Evolutionary conservation across 1,284 basidiomycete genomes (phyloP).

Genomic region (Phylloporus gajari): DNA sequence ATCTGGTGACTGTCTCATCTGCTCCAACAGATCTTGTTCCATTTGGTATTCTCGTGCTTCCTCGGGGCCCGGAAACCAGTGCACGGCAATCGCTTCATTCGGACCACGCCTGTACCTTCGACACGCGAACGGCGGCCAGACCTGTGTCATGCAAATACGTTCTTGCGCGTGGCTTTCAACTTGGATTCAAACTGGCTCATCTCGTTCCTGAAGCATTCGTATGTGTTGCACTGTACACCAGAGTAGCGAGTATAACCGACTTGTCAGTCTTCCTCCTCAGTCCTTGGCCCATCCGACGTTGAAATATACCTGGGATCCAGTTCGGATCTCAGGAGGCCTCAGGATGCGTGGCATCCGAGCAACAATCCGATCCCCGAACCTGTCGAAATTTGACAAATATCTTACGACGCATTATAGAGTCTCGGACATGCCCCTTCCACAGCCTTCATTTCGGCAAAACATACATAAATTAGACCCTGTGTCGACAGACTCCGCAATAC

Average conservation of each 20-base stretch:
- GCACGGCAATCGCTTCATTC: background rate
- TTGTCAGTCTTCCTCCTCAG: background rate
- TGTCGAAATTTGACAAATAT: background rate
- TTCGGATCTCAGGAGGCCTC: background rate
- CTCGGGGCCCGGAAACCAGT: background rate
- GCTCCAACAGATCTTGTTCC: background rate
- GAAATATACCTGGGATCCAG: background rate
- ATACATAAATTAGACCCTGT: no score
- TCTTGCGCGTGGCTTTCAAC: background rate
- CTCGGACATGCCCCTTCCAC: no score
- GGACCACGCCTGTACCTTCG: background rate
- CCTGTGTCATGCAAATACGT: background rate
- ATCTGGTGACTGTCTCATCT: background rate
- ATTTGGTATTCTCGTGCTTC: background rate
- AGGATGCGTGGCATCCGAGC: background rate
- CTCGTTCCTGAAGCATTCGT: no score
- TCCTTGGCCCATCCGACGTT: background rate
- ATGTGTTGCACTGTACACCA: no score
- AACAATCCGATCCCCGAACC: background rate
- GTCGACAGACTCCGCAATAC: no score
- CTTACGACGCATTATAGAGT: no score
- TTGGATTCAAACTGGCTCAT: no score
- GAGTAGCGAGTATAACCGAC: no score
- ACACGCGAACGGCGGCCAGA: background rate
- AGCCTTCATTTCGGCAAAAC: no score